These are phyloP conservation scores for Acanthamoeba royreba DNA, from an alignment of 208 protist genomes.

Conservation along the genomic window DNA sequence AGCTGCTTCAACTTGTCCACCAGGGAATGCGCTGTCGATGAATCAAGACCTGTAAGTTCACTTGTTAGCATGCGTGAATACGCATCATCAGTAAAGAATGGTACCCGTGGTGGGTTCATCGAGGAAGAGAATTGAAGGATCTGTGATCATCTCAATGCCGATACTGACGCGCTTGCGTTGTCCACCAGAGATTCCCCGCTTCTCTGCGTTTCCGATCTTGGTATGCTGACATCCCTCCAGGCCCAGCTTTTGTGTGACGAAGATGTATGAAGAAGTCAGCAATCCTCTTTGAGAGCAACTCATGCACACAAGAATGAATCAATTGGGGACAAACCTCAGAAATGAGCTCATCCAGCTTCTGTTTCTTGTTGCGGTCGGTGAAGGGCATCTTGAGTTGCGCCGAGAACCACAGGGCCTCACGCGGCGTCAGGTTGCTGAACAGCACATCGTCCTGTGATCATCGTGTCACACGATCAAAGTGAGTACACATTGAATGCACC, in stretches of 20 bases:
- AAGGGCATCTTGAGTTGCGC: not conserved
- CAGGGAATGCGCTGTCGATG: not conserved
- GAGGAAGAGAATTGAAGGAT: conserved; percentile 62
- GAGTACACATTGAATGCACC: no score
- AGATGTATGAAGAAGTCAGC: not conserved
- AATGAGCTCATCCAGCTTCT: not conserved
- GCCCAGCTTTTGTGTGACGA: not conserved
- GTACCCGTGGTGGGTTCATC: conserved; percentile 63
- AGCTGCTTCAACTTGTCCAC: not conserved
- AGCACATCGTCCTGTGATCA: not conserved
- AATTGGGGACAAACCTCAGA: not conserved
- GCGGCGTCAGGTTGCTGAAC: not conserved
- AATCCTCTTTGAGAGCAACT: not conserved
- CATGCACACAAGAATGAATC: not conserved
- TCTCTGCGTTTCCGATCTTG: not conserved
- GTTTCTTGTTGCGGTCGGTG: not conserved
- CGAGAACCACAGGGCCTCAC: not conserved
- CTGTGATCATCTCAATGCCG: conserved; percentile 66
- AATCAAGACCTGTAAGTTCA: not conserved
- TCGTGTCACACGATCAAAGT: no score
- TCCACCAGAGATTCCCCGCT: conserved; percentile 47
- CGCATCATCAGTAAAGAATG: no score
- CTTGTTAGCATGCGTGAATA: no score
- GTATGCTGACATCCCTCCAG: not conserved
- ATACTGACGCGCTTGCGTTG: conserved; percentile 70